These are phyloP conservation scores for Colletotrichum falcatum DNA, from an alignment of 2,329 filamentous ascomycete species.

Conservation along the genomic window DNA sequence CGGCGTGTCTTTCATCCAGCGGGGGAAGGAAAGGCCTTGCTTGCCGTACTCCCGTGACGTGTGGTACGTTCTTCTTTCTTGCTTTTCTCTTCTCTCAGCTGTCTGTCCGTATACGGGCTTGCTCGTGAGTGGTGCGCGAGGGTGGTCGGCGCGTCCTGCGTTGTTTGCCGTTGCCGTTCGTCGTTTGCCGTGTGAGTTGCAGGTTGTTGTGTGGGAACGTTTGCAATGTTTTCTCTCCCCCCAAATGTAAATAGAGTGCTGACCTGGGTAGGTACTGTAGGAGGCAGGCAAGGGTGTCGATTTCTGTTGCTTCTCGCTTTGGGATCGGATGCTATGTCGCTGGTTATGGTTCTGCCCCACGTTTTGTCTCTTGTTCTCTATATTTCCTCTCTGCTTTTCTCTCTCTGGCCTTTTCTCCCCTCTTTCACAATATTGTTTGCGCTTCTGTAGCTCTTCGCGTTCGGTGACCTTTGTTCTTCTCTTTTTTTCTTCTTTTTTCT, in stretches of 20 bases:
- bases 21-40: not conserved
- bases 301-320: not conserved
- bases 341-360: not conserved
- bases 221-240: not conserved
- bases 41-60: not conserved
- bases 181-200: not conserved
- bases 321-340: not conserved
- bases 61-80: not conserved
- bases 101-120: not conserved
- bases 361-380: not conserved
- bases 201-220: not conserved
- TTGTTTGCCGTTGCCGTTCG: not conserved
- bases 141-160: not conserved
- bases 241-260: not conserved
- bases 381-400: not conserved
- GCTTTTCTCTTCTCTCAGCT: not conserved
- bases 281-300: not conserved
- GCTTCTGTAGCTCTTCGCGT: no score
- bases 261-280: not conserved
- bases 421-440: not conserved
- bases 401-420: not conserved
- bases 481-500: not conserved
- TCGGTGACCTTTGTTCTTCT: constrained; percentile 2
- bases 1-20: not conserved
- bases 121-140: not conserved